Evolutionary conservation across 1,284 basidiomycete species (phyloP), one percentile per base, ranked within the genome.

Genomic region (Lignosus rhinocerotis): DNA sequence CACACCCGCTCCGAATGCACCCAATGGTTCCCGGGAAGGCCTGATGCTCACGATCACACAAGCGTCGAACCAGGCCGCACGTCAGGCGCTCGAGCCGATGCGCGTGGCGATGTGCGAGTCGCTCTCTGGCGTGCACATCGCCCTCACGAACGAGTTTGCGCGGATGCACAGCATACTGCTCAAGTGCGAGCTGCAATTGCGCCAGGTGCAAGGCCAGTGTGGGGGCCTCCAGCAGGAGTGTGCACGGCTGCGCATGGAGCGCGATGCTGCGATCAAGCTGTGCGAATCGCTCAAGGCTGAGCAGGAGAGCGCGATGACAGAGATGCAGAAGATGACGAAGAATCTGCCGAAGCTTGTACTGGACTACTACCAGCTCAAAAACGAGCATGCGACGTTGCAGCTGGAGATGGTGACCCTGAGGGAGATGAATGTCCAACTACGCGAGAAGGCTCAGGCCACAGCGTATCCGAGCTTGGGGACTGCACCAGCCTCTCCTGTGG

Each of bases 361-460:
- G 8, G 62, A 63, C 4, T 41, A 45, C 31, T 54, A 32, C 21
- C 50, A 59, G 39, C 32, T 55, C 33, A 50, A 58, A 41, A 42
- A n/a, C 25, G 52, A 59, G 2, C 54, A 58, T 12, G 59, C 47
- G 10, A 21, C 16, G 31, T 21, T 59, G 19, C 10, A 11, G 19
- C 38, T 14, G 48, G 59, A 63, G 56, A 7, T 56, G 8, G 45
- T 11, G n/a, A n/a, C 17, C 21, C 19, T 56, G 34, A 51, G 43
- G 39, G 62, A 52, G 50, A 57, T 51, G 51, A 62, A 57, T 34
- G 54, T 33, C 44, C 32, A 43, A 50, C 36, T 64, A 33, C 54
- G 53, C 34, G 56, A 58, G 47, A 60, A 59, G 56, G 53, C 30
- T n/a, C 34, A 32, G 32, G 47, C 33, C 25, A 31, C 30, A 6